Base-by-base conservation (phyloP, 2,329 filamentous ascomycete species). In the Colletotrichum zoysiae region DNA sequence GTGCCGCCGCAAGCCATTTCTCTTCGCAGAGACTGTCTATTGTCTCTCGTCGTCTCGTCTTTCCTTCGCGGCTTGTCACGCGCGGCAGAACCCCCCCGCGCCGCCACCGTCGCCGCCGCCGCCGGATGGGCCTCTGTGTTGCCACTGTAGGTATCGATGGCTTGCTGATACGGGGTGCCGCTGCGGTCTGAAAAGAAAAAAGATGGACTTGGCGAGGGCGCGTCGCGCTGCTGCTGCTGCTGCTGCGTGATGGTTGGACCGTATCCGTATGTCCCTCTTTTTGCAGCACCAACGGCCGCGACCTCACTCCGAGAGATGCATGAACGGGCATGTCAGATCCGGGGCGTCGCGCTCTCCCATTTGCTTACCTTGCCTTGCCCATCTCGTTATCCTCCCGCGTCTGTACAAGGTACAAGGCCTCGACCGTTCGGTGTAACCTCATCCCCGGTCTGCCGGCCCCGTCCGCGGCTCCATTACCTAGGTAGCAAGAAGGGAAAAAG, bases 361-460 rank as follows among this genome's bases (percentile, higher is more conserved):
- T 4, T 1, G 3, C 44, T 74, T 74, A 76, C 56, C 73, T 77
- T 65, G 23, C 57, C 30, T 18, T n/a, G 18, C 18, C 44, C 1
- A n/a, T n/a, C 44, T n/a, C 4, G n/a, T 9, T 8, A 46, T n/a
- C 2, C 44, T 4, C n/a, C 44, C 8, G 30, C 8, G 20, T 46
- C 18, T n/a, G 44, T n/a, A 42, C 18, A 6, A 5, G 40, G 42
- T 20, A n/a, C 20, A 50, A 16, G 46, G 44, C 44, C 46, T 48
- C 53, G 48, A 33, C 33, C 64, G 38, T 40, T 40, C 48, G 16
- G 38, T 56, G 55, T 16, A 44, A 55, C 63, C 67, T 51, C 57
- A 23, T 44, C 38, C 33, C 42, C 26, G 8, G 35, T 38, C 40
- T 44, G 16, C 57, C 44, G 38, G 57, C 35, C 50, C 38, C 58